Conservation (phyloP, 2,329 filamentous ascomycete genomes). For the Neonectria ditissima region DNA sequence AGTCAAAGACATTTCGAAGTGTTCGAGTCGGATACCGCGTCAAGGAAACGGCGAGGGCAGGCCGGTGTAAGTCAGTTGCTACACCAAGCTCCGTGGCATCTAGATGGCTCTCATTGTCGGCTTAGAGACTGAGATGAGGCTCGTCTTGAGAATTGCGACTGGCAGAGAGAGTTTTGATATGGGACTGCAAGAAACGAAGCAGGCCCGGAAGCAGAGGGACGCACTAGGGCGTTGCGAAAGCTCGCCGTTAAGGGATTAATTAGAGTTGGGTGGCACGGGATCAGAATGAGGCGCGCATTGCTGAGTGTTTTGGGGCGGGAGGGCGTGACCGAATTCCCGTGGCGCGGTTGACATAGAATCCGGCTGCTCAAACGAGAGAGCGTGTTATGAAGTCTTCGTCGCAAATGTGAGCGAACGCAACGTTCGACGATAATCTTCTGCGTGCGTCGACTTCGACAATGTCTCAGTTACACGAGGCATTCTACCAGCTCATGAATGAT, state of each 20-base stretch:
- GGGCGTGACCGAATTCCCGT: background rate
- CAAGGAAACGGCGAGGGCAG: background rate
- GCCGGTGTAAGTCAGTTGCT: background rate
- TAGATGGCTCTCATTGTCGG: background rate
- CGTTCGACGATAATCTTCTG: background rate
- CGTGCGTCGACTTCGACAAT: background rate
- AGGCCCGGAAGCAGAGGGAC: background rate
- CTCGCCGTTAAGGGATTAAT: background rate
- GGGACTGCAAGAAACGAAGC: background rate
- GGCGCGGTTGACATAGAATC: background rate
- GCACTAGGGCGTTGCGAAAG: background rate
- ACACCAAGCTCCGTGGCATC: background rate
- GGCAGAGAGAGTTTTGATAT: background rate
- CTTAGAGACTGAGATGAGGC: background rate
- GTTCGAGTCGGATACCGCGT: background rate
- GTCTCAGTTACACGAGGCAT: background rate
- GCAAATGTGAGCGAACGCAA: background rate
- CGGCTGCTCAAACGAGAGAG: background rate
- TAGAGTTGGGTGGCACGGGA: constrained; percentile 1
- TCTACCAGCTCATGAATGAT: background rate
- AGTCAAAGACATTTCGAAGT: constrained; percentile 67
- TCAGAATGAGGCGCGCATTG: background rate
- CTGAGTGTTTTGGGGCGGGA: background rate
- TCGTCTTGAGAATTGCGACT: background rate
- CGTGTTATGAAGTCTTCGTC: too few relatives aligned